Percentiles rank a stretch among this genome's conserved stretches.
phyloP scores from a whole-genome alignment of 805 yeast species.

The Wickerhamomyces bisporus region DNA sequence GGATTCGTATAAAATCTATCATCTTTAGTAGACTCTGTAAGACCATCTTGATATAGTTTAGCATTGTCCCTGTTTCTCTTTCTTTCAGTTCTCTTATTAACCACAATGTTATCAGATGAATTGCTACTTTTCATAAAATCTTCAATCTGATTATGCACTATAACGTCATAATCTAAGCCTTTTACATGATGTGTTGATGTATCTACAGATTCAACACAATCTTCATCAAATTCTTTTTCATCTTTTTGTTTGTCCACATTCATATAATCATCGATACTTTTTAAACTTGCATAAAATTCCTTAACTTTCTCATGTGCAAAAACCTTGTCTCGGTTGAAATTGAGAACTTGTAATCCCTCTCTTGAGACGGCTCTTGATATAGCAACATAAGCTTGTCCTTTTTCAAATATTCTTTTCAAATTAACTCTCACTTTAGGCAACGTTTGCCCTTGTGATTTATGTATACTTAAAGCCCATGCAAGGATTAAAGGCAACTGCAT shows the following conservation, averaged over 20 bases:
- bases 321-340: conserved; percentile 62
- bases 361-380: conserved; percentile 83
- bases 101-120: not conserved
- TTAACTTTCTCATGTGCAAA: conserved; percentile 66
- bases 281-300: conserved; percentile 56
- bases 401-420: conserved; percentile 70
- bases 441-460: conserved; percentile 94
- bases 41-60: not conserved
- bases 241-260: not conserved
- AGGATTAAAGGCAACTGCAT: conserved; percentile 79
- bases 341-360: conserved; percentile 74
- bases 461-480: conserved; percentile 97
- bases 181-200: too few species aligned
- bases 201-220: too few species aligned
- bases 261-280: conserved; percentile 26
- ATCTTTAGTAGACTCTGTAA: not conserved
- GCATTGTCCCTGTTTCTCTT: not conserved
- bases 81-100: not conserved
- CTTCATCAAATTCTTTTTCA: not conserved
- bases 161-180: too few species aligned
- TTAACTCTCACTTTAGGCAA: conserved; percentile 74
- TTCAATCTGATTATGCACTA: too few species aligned
- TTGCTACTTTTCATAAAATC: not conserved
- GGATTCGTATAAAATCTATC: not conserved
- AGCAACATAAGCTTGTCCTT: conserved; percentile 96